A percentile compares a stretch with the other conserved stretches of the same genome.
Conservation (phyloP, 345 rosid species). For the Aquilaria sinensis region DNA sequence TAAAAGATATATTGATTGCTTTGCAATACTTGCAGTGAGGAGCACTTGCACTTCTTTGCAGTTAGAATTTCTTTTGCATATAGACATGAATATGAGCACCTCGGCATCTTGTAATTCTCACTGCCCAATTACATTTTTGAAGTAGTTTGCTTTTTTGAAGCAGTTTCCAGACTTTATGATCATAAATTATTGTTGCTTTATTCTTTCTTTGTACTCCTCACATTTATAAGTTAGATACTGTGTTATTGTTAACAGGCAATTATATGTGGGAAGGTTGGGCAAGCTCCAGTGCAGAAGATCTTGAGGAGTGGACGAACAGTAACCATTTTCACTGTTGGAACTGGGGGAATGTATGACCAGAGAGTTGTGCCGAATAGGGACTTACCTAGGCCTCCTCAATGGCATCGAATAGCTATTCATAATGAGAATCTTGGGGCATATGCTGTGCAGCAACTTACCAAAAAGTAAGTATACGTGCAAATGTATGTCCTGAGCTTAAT, state of each 20-base stretch:
- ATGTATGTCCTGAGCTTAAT: neutral
- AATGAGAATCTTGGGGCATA: constrained; percentile 68
- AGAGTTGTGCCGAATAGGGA: constrained; percentile 45
- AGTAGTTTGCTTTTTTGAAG: neutral
- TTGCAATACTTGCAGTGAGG: too few species aligned
- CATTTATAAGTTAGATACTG: too few species aligned
- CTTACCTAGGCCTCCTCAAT: constrained; percentile 79
- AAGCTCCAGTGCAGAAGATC: constrained; percentile 85
- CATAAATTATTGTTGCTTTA: neutral
- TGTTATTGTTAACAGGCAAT: constrained; percentile 51
- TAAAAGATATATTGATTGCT: too few species aligned
- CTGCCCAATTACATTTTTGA: too few species aligned
- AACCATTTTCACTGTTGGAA: constrained; percentile 90
- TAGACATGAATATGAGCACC: neutral
- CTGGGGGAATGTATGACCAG: constrained; percentile 93
- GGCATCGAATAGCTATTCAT: constrained; percentile 97
- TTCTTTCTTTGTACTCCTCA: neutral
- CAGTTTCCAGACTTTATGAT: neutral
- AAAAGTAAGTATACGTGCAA: constrained; percentile 42
- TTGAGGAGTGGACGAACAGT: constrained; percentile 81
- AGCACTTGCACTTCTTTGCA: too few species aligned
- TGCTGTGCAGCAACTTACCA: constrained; percentile 74
- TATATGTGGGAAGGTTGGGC: constrained; percentile 87
- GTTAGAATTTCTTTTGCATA: neutral
- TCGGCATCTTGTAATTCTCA: too few species aligned